phyloP scores from a whole-genome alignment of 306 rosid genomes.

The Vicia faba region DNA sequence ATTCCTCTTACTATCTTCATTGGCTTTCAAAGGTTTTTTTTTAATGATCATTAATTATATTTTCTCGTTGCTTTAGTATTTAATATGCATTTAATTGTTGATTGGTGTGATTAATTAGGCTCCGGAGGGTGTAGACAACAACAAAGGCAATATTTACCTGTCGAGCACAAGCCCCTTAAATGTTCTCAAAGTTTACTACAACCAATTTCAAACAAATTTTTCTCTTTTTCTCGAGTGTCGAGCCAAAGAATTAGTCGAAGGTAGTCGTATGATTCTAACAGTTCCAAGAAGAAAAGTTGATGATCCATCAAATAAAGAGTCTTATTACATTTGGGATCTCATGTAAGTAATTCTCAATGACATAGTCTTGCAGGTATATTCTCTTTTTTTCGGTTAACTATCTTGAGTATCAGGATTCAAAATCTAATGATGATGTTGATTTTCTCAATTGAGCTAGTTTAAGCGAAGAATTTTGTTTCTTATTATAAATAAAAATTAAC shows the following conservation, averaged over 20 bases:
- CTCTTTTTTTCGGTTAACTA: too few species aligned
- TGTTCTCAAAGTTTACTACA: slow-evolving; percentile 42
- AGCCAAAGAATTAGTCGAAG: slow-evolving; percentile 49
- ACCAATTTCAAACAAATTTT: slow-evolving; percentile 51
- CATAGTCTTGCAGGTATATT: slow-evolving; percentile 48
- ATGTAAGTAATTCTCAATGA: slow-evolving; percentile 50
- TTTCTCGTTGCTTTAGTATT: too few species aligned
- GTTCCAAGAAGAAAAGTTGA: slow-evolving; percentile 49
- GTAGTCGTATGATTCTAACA: slow-evolving; percentile 56
- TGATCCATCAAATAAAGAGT: slow-evolving; percentile 48
- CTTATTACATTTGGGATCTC: slow-evolving; percentile 51
- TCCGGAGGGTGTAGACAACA: slow-evolving; percentile 48
- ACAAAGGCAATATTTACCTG: too few species aligned
- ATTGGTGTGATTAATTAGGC: slow-evolving; percentile 42
- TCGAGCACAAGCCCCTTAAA: slow-evolving; percentile 46
- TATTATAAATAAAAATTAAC: too few species aligned
- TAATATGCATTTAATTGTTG: not conserved
- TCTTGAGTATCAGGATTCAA: too few species aligned
- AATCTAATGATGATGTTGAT: too few species aligned
- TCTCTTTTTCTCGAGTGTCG: slow-evolving; percentile 48
- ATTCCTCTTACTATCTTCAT: slow-evolving; percentile 52
- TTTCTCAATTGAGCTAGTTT: too few species aligned
- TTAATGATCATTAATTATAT: not conserved
- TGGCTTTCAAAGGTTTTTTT: slow-evolving; percentile 55
- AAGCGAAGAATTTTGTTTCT: too few species aligned